Evolutionary conservation across 495 filamentous ascomycete genomes (phyloP), one percentile per base, ranked within the genome.

Genomic region (Neurospora hispaniola): DNA sequence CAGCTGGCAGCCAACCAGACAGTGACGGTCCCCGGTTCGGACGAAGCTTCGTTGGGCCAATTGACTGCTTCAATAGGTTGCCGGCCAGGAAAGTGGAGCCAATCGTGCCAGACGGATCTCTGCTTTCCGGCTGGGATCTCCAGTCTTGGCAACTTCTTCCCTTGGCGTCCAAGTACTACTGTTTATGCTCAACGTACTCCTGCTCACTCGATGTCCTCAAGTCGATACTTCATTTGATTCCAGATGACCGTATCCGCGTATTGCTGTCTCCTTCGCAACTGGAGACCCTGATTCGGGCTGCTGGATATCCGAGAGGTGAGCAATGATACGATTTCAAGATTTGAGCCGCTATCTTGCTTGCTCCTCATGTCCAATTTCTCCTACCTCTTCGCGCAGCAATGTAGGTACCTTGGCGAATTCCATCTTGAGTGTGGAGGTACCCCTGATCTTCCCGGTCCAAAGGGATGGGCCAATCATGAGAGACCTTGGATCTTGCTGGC

Each of bases 111-210:
- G 54, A 66, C 71, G 71, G 71, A 7, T 69, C 40, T 11, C 38
- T 23, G 66, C 20, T 69, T 73, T 54, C 71, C 71, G 71, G 71
- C 8, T 59, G 66, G 62, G 41, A 42, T 73, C 27, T 16, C 27
- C 1, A 62, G 54, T 8, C 27, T 66, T 35, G 27, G 54, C 35
- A 38, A 6, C 12, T 35, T 31, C 12, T 35, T 31, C 2, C 0
- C 54, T 62, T 35, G 54, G 54, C 54, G 5, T 18, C 6, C 2
- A 31, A 38, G 35, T 23, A 23, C 23, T 5, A 0, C 6, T 35
- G 27, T 66, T 12, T 66, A 23, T 66, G 54, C 54, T 31, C 6
- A 0, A 66, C 35, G 54, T 66, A 66, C 54, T 31, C 54, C 5
- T 66, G 5, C 18, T 66, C 27, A 18, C 27, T 3, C 27, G 5